Evolutionary conservation across 208 protist species (phyloP), one percentile per base, ranked within the genome.

Genomic region (Trypanosoma avium): DNA sequence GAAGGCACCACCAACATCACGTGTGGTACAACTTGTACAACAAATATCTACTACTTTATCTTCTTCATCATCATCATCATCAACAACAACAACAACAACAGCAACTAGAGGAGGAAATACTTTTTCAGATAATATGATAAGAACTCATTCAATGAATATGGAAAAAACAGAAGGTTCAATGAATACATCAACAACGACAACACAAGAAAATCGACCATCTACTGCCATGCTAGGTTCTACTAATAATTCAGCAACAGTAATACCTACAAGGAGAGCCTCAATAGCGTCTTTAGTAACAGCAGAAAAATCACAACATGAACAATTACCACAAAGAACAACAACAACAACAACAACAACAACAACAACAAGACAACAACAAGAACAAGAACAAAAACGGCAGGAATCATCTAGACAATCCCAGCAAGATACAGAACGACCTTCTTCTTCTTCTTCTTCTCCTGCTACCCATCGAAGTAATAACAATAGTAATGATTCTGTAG

Each of bases 1-100:
- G 29, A 70, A 70, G 59, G 67, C 76, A 40, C 68, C 82, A 48
- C 77, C 77, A 3, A 70, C 81, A 59, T 86, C 81, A 7, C 67
- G 67, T 30, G 59, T 91, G 15, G 76, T 81, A 4, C 76, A 71
- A 48, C 70, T 73, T 42, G 67, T 70, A 45, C 50, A 73, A 40
- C 27, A 52, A 9, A 12, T 21, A 6, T 24, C 29, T 26, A 55
- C n/a, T n/a, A n/a, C n/a, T n/a, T n/a, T n/a, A 47, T 50, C 35
- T 26, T 3, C 10, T 26, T 6, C 40, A 30, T 10, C 35, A 12
- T n/a, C 32, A 21, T 48, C 40, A 12, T 26, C 33, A 21, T 2
- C 13, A 19, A 7, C 49, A 13, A 36, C 26, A 4, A 12, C 27
- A 19, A 32, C 22, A 19, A 32, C 54, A 30, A 43, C 8, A 7